phyloP scores from a whole-genome alignment of 768 basidiomycete genomes.

The Boletus sensibilis region DNA sequence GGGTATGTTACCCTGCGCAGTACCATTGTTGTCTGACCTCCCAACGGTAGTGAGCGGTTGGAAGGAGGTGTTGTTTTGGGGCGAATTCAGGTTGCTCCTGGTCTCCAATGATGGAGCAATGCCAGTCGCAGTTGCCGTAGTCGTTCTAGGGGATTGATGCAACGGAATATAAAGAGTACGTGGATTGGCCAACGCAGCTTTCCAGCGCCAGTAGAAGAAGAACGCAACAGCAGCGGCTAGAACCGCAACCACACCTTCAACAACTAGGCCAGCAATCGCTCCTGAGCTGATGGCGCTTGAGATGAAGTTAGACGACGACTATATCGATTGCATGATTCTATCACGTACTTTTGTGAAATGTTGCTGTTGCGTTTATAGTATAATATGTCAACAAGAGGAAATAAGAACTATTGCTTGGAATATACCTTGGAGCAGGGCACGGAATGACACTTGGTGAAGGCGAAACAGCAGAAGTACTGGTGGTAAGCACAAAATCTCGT shows the following conservation, averaged over 20 bases:
- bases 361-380: background rate
- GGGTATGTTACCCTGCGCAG: background rate
- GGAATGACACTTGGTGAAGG: background rate
- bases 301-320: background rate
- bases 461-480: background rate
- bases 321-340: background rate
- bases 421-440: slow-evolving; percentile 5
- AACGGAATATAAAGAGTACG: slow-evolving; percentile 1
- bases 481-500: background rate
- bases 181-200: slow-evolving; percentile 1
- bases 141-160: slow-evolving; percentile 1
- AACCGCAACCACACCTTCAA: slow-evolving; percentile 14
- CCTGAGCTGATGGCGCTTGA: slow-evolving; percentile 22
- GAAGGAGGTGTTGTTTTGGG: background rate
- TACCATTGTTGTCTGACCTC: background rate
- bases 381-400: background rate
- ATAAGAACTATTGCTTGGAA: background rate
- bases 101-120: slow-evolving; percentile 8
- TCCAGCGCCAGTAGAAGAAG: slow-evolving; percentile 28
- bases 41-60: background rate
- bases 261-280: slow-evolving; percentile 23
- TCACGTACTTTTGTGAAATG: slow-evolving; percentile 15
- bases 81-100: background rate
- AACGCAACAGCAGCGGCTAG: slow-evolving; percentile 13
- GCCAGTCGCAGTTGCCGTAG: slow-evolving; percentile 3